Evolutionary conservation across 495 filamentous ascomycete genomes (phyloP), one percentile per base, ranked within the genome.

Genomic region (Penicillium ucsense): DNA sequence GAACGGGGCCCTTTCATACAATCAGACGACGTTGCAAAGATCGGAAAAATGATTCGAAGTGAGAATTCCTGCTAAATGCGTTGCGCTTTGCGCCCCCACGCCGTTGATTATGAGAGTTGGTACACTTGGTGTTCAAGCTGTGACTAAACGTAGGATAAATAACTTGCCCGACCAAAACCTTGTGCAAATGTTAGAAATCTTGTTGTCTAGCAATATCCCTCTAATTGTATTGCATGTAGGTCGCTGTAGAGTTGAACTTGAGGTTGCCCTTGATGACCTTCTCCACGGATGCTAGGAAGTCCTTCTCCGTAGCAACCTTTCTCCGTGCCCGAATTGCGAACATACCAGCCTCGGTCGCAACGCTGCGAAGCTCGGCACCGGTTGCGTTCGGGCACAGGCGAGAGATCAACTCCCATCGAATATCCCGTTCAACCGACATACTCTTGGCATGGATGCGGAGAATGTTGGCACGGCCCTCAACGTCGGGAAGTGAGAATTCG

Each of bases 211-310:
- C 20, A 20, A 20, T 2, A 20, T 20, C 20, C 2, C 95, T 49
- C 45, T 65, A 98, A 69, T 98, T 98, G 78, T 98, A 98, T 68
- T 97, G 92, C 82, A 94, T 94, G 73, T 98, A 98, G 46, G 89
- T 89, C 28, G 94, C 92, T 45, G 92, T 98, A 47, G 88, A 94
- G 78, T 95, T 97, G 77, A 98, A 98, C 78, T 98, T 98, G 64
- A 95, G 73, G 67, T 95, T 95, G 50, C 89, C 89, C 81, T 96
- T 96, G 71, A 98, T 98, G 46, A 98, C 92, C 81, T 98, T 98
- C 73, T 98, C 92, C 49, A 98, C 92, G 10, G 91, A 89, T 12
- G 85, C 85, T 65, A 98, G 76, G 72, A 98, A 98, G 74, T 98
- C 92, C 80, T 98, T 98, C 82, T 98, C 92, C 20, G 90, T 91